Base-by-base conservation (phyloP, 1,284 basidiomycete species). In the Marasmius oreades region DNA sequence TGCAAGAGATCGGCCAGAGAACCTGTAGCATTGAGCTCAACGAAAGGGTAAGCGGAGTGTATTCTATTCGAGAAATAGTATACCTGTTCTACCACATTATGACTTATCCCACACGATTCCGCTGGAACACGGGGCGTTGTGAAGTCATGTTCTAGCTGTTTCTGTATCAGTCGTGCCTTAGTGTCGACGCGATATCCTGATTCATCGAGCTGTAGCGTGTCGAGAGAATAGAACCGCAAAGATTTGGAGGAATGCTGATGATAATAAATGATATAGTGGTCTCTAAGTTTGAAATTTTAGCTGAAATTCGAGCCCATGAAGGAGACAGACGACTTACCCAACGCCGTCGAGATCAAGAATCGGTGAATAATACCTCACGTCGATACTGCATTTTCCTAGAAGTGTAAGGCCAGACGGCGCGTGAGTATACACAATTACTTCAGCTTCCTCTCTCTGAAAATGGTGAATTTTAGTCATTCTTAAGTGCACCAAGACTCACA, bases 221-320 rank as follows among this genome's bases (percentile, higher is more conserved):
- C 71, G 23, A 86, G 67, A 0, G 79, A 71, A 62, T 86, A 83
- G 59, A 83, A 85, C 23, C 84, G 77, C 57, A 86, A 69, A 10
- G 79, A 78, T 3, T 70, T 66, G 18, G 71, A 65, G 1, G 72
- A 61, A 53, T 85, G 83, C 36, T 78, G 75, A 42, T 68, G 64
- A 62, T 87, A 89, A 55, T 76, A 72, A 39, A 85, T 69, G 39
- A 80, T 60, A 24, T 55, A 67, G 51, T 71, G 66, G 3, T 69
- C 59, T 36, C 61, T 67, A 64, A 22, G 20, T 37, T 10, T 3
- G 23, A 10, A 28, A 48, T 31, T 56, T 65, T 61, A 55, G 42
- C 58, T 57, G 63, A 37, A 60, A 61, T 26, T 63, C 66, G 18
- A 62, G 48, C n/a, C 51, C 59, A 10, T 23, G 60, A 53, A 62